Evolutionary conservation across 768 basidiomycete species (phyloP).

Genomic region (Mycena vulgaris): DNA sequence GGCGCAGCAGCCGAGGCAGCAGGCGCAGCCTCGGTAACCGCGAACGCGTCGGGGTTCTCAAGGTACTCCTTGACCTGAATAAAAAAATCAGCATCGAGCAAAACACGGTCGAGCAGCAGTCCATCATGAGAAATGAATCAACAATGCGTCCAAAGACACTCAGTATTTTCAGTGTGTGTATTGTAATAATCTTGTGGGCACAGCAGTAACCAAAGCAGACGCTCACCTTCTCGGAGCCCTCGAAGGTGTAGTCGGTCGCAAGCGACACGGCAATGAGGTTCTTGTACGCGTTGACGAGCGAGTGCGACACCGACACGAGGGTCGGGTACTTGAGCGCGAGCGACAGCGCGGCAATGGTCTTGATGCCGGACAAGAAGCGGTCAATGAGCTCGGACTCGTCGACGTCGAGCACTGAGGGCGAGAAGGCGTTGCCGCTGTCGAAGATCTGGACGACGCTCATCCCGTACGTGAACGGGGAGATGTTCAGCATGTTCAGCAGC

Average conservation of each 20-base stretch:
- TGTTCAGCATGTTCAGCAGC: slow-evolving; percentile 99
- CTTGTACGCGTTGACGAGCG: slow-evolving; percentile 99
- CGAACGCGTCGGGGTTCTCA: slow-evolving; percentile 99
- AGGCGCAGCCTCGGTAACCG: slow-evolving; percentile 79
- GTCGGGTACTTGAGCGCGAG: slow-evolving; percentile 98
- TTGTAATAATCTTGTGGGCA: slow-evolving; percentile 51
- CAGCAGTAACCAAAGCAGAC: slow-evolving; percentile 23
- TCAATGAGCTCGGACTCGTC: slow-evolving; percentile 92
- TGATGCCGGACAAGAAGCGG: slow-evolving; percentile 94
- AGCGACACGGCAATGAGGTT: slow-evolving; percentile 93
- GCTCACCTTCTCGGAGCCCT: slow-evolving; percentile 92
- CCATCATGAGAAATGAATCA: slow-evolving; percentile 55
- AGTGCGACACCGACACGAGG: slow-evolving; percentile 93
- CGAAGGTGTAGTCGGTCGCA: slow-evolving; percentile 94
- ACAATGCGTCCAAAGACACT: slow-evolving; percentile 62
- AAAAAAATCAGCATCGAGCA: slow-evolving; percentile 33
- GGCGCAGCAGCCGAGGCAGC: slow-evolving; percentile 70
- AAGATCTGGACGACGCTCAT: slow-evolving; percentile 99
- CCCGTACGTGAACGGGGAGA: slow-evolving; percentile 99
- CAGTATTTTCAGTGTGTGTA: slow-evolving; percentile 91
- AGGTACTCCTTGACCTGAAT: slow-evolving; percentile 93
- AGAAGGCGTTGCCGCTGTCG: slow-evolving; percentile 93
- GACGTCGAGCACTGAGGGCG: slow-evolving; percentile 92
- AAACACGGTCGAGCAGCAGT: slow-evolving; percentile 10
- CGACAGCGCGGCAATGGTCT: slow-evolving; percentile 96